phyloP scores from a whole-genome alignment of 116 monocot species.

The Trichopus zeylanicus region DNA sequence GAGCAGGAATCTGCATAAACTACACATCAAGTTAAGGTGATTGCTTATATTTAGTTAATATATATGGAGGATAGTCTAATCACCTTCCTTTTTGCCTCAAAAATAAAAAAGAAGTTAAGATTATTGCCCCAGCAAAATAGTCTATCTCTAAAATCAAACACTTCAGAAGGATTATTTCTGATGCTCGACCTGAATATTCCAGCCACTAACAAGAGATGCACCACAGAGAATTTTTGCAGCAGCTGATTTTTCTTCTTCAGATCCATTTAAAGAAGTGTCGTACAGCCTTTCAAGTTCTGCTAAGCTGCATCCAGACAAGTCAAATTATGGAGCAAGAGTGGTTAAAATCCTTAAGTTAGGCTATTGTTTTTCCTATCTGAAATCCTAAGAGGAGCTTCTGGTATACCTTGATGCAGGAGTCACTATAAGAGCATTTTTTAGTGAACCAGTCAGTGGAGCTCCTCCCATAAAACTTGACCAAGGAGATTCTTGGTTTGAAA shows the following conservation, averaged over 20 bases:
- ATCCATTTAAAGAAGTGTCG: conserved; percentile 62
- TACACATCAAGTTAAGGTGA: too few relatives aligned
- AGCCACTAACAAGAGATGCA: conserved; percentile 79
- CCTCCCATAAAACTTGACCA: conserved; percentile 87
- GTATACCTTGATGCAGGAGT: conserved; percentile 87
- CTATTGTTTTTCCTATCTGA: background rate
- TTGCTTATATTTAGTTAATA: too few relatives aligned
- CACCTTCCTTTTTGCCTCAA: too few relatives aligned
- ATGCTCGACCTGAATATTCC: conserved; percentile 85
- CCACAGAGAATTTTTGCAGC: conserved; percentile 84
- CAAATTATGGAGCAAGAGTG: background rate
- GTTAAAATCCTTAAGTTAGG: background rate
- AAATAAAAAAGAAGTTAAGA: too few relatives aligned
- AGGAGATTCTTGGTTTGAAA: conserved; percentile 46
- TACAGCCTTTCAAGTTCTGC: conserved; percentile 72
- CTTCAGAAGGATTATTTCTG: background rate
- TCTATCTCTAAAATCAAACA: too few relatives aligned
- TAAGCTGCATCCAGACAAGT: conserved; percentile 22
- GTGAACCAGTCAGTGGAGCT: conserved; percentile 38
- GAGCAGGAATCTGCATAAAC: background rate
- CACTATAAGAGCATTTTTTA: conserved; percentile 58
- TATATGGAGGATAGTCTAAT: too few relatives aligned
- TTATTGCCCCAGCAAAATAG: too few relatives aligned
- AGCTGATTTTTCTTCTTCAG: conserved; percentile 68
- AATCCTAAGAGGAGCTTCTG: background rate